phyloP scores from a whole-genome alignment of 176 grass and related monocot species.

The Paspalum notatum region DNA sequence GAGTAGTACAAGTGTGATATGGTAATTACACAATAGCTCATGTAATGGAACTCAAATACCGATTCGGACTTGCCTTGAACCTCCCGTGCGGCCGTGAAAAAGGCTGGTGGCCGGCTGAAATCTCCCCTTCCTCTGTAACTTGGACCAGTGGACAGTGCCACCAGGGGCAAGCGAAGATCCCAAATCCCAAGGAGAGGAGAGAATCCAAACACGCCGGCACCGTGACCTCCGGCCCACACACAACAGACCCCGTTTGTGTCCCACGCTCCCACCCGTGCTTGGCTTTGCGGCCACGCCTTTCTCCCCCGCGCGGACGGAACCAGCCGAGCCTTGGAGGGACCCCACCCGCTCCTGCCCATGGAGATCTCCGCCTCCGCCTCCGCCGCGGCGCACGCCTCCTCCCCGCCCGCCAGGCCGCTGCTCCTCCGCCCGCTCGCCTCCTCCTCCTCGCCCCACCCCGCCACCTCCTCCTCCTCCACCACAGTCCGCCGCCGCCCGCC shows the following conservation, averaged over 20 bases:
- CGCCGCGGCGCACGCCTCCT: conserved; percentile 29
- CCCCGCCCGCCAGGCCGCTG: conserved; percentile 6
- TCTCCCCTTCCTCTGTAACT: too few relatives aligned
- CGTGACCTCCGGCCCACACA: conserved; percentile 6
- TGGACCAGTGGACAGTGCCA: too few relatives aligned
- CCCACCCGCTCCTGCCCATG: conserved; percentile 12
- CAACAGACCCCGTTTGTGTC: not conserved
- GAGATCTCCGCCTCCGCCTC: conserved; percentile 52
- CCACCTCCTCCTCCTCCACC: conserved; percentile 16
- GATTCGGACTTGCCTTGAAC: too few relatives aligned
- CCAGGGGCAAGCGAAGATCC: too few relatives aligned
- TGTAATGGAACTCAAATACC: too few relatives aligned
- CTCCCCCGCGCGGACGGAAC: too few relatives aligned
- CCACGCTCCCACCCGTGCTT: not conserved
- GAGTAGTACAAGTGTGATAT: too few relatives aligned
- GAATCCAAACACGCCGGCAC: conserved; percentile 20
- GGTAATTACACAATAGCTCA: too few relatives aligned
- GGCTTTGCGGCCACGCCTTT: too few relatives aligned
- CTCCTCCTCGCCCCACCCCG: not conserved
- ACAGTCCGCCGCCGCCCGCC: not conserved
- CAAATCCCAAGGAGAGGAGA: not conserved
- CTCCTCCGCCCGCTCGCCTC: conserved; percentile 36
- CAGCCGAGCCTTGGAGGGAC: too few relatives aligned
- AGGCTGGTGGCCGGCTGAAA: too few relatives aligned
- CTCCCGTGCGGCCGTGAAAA: too few relatives aligned